Evolutionary conservation across 2,329 filamentous ascomycete genomes (phyloP).

Genomic region (Aureobasidium sp.): DNA sequence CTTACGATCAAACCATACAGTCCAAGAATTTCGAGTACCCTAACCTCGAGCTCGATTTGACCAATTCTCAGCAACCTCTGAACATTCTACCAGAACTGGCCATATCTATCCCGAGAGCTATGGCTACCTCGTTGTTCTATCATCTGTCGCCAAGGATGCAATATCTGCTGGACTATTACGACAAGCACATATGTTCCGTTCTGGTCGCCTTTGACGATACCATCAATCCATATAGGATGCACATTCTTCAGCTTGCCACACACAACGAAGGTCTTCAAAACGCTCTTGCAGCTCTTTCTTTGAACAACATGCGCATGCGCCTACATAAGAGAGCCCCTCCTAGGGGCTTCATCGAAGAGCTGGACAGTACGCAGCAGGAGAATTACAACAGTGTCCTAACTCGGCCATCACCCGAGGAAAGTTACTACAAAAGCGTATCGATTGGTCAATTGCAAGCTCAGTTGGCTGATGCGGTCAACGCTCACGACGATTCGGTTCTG

Average conservation of each 20-base stretch:
- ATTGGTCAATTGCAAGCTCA: conserved; percentile 78
- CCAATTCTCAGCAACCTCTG: neutral
- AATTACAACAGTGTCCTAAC: conserved; percentile 27
- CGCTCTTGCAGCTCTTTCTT: conserved; percentile 79
- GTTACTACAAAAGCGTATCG: conserved; percentile 74
- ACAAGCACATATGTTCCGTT: conserved; percentile 82
- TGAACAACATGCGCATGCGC: conserved; percentile 85
- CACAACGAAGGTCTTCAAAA: conserved; percentile 79
- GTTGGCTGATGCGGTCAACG: conserved; percentile 64
- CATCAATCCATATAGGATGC: conserved; percentile 74
- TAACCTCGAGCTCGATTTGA: neutral
- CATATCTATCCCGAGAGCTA: conserved; percentile 22
- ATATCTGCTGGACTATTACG: conserved; percentile 88
- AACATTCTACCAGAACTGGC: neutral
- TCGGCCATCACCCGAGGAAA: conserved; percentile 59
- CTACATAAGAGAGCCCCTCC: conserved; percentile 46
- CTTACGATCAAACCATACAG: neutral
- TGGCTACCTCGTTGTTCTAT: conserved; percentile 36
- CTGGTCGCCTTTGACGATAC: conserved; percentile 86
- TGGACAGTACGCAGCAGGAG: conserved; percentile 19
- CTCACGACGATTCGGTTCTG: conserved; percentile 76
- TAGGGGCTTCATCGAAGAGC: conserved; percentile 26
- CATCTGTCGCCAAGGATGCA: conserved; percentile 67
- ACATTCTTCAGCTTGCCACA: conserved; percentile 69
- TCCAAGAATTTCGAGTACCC: conserved; percentile 8